Evolutionary conservation across 2,329 filamentous ascomycete genomes (phyloP).

Genomic region (Aureobasidium sp.): DNA sequence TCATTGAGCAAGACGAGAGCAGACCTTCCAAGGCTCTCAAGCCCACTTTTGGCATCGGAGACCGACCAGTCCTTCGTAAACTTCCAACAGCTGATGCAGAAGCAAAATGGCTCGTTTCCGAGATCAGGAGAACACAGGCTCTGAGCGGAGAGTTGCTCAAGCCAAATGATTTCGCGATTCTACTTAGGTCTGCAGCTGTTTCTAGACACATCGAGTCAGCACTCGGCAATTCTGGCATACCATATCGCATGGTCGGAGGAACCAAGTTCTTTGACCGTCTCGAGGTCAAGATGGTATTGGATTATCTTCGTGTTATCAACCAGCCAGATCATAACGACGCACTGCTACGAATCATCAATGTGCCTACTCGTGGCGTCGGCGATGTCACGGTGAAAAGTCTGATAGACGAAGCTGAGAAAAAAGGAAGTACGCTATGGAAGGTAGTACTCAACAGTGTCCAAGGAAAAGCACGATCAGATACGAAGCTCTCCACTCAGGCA

Average conservation of each 20-base stretch:
- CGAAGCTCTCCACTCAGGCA: slow-evolving; percentile 49
- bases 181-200: slow-evolving; percentile 76
- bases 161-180: slow-evolving; percentile 72
- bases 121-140: slow-evolving; percentile 64
- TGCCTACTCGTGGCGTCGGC: slow-evolving; percentile 73
- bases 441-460: slow-evolving; percentile 56
- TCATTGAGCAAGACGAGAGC: slow-evolving; percentile 83
- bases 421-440: slow-evolving; percentile 65
- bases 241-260: slow-evolving; percentile 90
- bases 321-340: slow-evolving; percentile 85
- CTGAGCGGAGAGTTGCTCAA: slow-evolving; percentile 68
- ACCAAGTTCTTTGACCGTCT: slow-evolving; percentile 84
- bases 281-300: slow-evolving; percentile 79
- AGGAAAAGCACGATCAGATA: slow-evolving; percentile 44
- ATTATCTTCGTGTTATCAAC: slow-evolving; percentile 80
- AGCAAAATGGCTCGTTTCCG: slow-evolving; percentile 80
- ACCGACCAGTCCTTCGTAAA: slow-evolving; percentile 71
- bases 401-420: slow-evolving; percentile 66
- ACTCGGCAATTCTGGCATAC: slow-evolving; percentile 70
- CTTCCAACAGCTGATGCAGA: slow-evolving; percentile 65
- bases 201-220: slow-evolving; percentile 82
- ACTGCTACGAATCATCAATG: slow-evolving; percentile 74
- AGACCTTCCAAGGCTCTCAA: slow-evolving; percentile 74
- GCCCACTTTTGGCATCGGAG: slow-evolving; percentile 72
- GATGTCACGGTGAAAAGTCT: slow-evolving; percentile 68